Evolutionary conservation across 2,329 filamentous ascomycete genomes (phyloP).

Genomic region (Ceratocystiopsis minuta): DNA sequence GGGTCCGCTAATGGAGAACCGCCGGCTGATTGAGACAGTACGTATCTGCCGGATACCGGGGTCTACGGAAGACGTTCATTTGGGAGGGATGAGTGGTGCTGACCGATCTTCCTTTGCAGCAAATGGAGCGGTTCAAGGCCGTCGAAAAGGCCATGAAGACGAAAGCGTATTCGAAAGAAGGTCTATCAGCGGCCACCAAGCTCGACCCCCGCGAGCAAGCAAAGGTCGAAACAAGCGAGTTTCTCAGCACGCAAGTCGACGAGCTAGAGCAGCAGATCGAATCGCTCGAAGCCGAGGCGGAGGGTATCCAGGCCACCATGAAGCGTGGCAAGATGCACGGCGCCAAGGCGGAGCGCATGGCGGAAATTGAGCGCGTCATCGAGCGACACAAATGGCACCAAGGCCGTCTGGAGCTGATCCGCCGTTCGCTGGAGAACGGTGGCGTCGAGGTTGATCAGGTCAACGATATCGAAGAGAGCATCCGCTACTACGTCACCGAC

Average conservation of each 20-base stretch:
- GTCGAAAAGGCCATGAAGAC: conserved; percentile 99
- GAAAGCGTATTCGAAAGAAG: conserved; percentile 97
- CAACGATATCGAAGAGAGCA: conserved; percentile 73
- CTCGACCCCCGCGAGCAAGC: conserved; percentile 96
- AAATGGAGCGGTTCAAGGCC: conserved; percentile 99
- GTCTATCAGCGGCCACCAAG: conserved; percentile 75
- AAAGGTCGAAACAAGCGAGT: conserved; percentile 74
- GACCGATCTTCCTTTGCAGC: conserved; percentile 35
- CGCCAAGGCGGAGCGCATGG: conserved; percentile 70
- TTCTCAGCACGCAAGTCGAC: conserved; percentile 73
- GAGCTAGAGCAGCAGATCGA: conserved; percentile 91
- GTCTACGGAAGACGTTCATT: too few species aligned
- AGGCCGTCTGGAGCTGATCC: conserved; percentile 75
- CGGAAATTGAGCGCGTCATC: conserved; percentile 65
- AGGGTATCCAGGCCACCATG: conserved; percentile 68
- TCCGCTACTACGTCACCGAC: conserved; percentile 87
- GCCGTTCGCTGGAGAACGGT: conserved; percentile 81
- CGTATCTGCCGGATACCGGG: conserved; percentile 16
- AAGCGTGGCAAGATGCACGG: conserved; percentile 89
- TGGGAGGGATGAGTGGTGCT: too few species aligned
- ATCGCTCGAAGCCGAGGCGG: conserved; percentile 74
- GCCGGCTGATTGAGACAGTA: conserved; percentile 95
- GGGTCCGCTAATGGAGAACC: conserved; percentile 78
- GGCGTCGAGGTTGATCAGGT: conserved; percentile 78
- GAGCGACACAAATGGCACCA: conserved; percentile 97